phyloP scores from a whole-genome alignment of 2,329 filamentous ascomycete genomes.

The Cadophora luteo-olivacea region DNA sequence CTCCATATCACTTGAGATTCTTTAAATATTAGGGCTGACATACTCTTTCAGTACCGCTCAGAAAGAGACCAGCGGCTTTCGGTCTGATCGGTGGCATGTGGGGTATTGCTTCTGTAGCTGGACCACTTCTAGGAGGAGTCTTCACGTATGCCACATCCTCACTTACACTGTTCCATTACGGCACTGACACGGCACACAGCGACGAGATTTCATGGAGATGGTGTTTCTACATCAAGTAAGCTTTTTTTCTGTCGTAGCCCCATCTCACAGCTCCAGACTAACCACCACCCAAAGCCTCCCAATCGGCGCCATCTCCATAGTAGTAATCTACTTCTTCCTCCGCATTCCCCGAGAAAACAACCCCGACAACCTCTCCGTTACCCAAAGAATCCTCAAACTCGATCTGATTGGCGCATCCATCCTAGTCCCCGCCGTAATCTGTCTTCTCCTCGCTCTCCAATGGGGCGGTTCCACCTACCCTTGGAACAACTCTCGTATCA shows the following conservation, averaged over 20 bases:
- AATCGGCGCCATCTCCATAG: constrained; percentile 48
- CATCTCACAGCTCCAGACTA: not conserved
- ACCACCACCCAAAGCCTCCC: constrained; percentile 31
- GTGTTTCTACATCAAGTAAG: constrained; percentile 41
- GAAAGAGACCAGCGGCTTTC: constrained; percentile 40
- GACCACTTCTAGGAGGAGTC: constrained; percentile 44
- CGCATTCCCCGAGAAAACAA: constrained; percentile 48
- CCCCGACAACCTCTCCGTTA: constrained; percentile 35
- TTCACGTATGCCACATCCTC: constrained; percentile 31
- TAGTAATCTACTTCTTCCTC: constrained; percentile 49
- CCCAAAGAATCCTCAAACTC: constrained; percentile 40
- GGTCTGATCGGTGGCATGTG: constrained; percentile 42
- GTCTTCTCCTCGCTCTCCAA: constrained; percentile 49
- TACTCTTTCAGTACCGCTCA: constrained; percentile 34
- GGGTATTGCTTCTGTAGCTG: constrained; percentile 43
- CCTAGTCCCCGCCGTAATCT: constrained; percentile 47
- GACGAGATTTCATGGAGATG: constrained; percentile 42
- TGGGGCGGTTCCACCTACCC: constrained; percentile 48
- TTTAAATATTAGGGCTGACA: constrained; percentile 3
- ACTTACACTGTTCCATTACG: not conserved
- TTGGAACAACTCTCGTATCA: constrained; percentile 45
- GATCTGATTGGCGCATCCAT: constrained; percentile 47
- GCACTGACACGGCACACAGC: constrained; percentile 23
- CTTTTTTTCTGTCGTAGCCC: not conserved
- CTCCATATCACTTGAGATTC: not conserved